Conservation (phyloP, 129 eudicot species). For the Tagetes patula region DNA sequence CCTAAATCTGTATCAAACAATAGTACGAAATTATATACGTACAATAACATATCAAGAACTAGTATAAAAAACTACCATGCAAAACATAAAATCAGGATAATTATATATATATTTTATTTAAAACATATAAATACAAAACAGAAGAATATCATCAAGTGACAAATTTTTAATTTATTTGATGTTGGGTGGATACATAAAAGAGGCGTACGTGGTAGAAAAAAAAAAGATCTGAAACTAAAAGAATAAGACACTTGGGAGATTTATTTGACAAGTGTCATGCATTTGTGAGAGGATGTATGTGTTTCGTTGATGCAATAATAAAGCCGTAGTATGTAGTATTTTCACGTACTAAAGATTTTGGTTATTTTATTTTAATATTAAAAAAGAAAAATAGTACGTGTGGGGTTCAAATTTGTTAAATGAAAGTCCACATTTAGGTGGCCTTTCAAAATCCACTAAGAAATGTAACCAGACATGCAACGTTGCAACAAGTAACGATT, state of each 20-base stretch:
- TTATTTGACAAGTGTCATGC: conserved; percentile 9
- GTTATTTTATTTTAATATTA: not conserved
- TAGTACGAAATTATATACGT: too few species aligned
- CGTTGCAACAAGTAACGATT: conserved; percentile 3
- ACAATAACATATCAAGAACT: too few species aligned
- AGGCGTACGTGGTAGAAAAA: not conserved
- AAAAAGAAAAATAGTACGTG: not conserved
- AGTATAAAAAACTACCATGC: too few species aligned
- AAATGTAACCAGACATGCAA: not conserved
- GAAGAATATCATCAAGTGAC: not conserved
- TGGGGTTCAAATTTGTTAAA: not conserved
- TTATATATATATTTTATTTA: too few species aligned
- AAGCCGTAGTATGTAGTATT: not conserved
- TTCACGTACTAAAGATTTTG: not conserved
- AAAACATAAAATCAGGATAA: too few species aligned
- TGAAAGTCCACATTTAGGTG: not conserved
- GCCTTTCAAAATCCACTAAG: conserved; percentile 19
- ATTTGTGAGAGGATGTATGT: conserved; percentile 8
- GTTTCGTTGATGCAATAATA: not conserved
- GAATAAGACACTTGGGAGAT: conserved; percentile 22
- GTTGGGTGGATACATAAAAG: conserved; percentile 12
- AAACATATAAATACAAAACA: too few species aligned
- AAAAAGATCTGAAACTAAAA: conserved; percentile 1
- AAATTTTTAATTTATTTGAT: not conserved
- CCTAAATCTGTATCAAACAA: too few species aligned